Evolutionary conservation across 164 flowering plant genomes (phyloP), one percentile per base, ranked within the genome.

Genomic region (Hamamelis virginiana): DNA sequence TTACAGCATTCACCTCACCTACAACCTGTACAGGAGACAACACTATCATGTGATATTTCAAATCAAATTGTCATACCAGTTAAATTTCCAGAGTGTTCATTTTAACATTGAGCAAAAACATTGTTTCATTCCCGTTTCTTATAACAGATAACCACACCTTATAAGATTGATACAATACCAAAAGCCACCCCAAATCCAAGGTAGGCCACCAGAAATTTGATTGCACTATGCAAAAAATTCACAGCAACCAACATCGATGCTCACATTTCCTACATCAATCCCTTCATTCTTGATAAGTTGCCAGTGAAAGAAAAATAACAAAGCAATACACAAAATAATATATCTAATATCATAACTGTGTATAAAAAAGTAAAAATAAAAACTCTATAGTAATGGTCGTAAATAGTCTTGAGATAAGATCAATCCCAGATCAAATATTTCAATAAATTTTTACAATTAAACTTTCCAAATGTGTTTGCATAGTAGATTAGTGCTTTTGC

Each of bases 1-100:
- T 96, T 51, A 96, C 98, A 69, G 80, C 80, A 83, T 76, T 82
- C 28, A 62, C 57, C 68, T 96, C 94, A 73, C 99, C 99, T 23
- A 88, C 89, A 67, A 96, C 84, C 99, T 89, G 81, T 16, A 72
- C 41, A 45, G 27, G 15, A 27, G 27, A 52, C 3, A 46, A 46
- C 19, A 18, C 58, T 38, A 60, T 33, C 43, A 60, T 33, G 33
- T 38, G 16, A 33, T 1, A 38, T 33, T 60, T 60, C n/a, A 60
- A 60, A 10, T 60, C 8, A 60, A 60, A 33, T 33, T 18, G 59
- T 55, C 41, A 33, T 33, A 9, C 15, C 41, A 26, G 18, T 58
- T 10, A 58, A 26, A 58, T 58, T 26, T 25, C 21, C 33, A 18
- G n/a, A 45, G 4, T 2, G 1, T 18, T 8, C 63, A 38, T 28